phyloP scores from a whole-genome alignment of 2,329 filamentous ascomycete species.

The Paraphoma sp. region DNA sequence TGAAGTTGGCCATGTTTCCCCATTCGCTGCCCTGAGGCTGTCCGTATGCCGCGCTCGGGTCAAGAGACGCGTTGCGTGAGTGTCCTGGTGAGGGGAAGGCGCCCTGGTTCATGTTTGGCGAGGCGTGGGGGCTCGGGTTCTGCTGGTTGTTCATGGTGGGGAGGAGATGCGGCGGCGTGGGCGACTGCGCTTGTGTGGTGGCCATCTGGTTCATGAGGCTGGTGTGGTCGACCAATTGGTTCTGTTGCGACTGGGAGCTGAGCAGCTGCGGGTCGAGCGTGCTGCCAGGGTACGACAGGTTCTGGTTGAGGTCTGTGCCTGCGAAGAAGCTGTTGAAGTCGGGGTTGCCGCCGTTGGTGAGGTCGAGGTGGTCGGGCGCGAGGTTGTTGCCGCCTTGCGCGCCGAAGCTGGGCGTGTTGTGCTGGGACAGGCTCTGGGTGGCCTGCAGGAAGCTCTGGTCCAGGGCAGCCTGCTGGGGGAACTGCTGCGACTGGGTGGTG shows the following conservation, averaged over 20 bases:
- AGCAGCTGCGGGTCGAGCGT: constrained; percentile 54
- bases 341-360: constrained; percentile 31
- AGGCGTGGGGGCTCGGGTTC: constrained; percentile 59
- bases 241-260: constrained; percentile 49
- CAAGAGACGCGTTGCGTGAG: constrained; percentile 66
- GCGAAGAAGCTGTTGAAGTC: constrained; percentile 64
- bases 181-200: constrained; percentile 57
- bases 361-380: constrained; percentile 45
- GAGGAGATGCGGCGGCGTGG: constrained; percentile 64
- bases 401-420: constrained; percentile 58
- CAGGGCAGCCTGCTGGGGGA: constrained; percentile 48
- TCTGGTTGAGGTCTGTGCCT: constrained; percentile 57
- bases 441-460: constrained; percentile 53
- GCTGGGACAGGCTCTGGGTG: constrained; percentile 55
- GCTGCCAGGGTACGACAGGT: constrained; percentile 63
- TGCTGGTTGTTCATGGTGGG: constrained; percentile 61
- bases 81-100: constrained; percentile 61
- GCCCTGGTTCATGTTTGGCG: constrained; percentile 61
- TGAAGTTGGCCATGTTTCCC: constrained; percentile 69
- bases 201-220: constrained; percentile 60
- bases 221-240: constrained; percentile 54
- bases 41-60: constrained; percentile 66
- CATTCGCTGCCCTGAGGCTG: constrained; percentile 63
- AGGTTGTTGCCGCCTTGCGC: constrained; percentile 48
- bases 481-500: constrained; percentile 55